phyloP scores from a whole-genome alignment of 768 basidiomycete genomes.

The Panaeolus cyanescens region DNA sequence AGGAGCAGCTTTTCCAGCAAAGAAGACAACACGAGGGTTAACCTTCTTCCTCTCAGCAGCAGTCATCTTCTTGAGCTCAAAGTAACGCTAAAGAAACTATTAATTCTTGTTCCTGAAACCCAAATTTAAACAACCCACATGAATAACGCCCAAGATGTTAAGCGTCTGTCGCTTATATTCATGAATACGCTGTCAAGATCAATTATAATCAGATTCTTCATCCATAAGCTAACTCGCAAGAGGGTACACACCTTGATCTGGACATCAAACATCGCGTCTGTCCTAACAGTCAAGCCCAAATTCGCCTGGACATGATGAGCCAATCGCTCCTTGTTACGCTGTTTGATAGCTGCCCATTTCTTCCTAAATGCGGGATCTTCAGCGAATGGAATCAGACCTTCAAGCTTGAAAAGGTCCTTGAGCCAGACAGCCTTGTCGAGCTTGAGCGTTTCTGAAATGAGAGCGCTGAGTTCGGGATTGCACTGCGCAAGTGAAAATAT shows the following conservation, averaged over 20 bases:
- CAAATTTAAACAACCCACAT: conserved; percentile 47
- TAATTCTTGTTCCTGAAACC: background rate
- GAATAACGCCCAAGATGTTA: conserved; percentile 89
- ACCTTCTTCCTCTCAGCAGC: conserved; percentile 81
- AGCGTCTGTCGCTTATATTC: conserved; percentile 96
- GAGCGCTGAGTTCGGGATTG: conserved; percentile 83
- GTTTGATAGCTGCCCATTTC: conserved; percentile 85
- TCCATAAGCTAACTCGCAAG: background rate
- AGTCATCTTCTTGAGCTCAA: conserved; percentile 76
- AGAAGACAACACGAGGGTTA: conserved; percentile 89
- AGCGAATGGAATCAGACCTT: conserved; percentile 70
- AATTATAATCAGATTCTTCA: background rate
- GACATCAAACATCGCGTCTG: conserved; percentile 86
- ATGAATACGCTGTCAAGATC: conserved; percentile 70
- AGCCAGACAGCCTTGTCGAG: conserved; percentile 80
- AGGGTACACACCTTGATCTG: conserved; percentile 68
- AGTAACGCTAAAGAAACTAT: conserved; percentile 60
- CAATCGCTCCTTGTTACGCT: conserved; percentile 87
- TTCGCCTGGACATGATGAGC: conserved; percentile 74
- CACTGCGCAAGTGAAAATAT: conserved; percentile 51
- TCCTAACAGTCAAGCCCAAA: conserved; percentile 71
- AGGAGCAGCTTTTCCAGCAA: conserved; percentile 97
- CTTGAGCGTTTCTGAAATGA: conserved; percentile 83
- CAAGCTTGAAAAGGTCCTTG: conserved; percentile 77
- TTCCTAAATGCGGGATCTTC: conserved; percentile 77